Percentiles rank a stretch among this genome's conserved stretches.
Evolutionary conservation across 371 early-diverging fungal species (phyloP).

Genomic region (Apophysomyces ossiformis): DNA sequence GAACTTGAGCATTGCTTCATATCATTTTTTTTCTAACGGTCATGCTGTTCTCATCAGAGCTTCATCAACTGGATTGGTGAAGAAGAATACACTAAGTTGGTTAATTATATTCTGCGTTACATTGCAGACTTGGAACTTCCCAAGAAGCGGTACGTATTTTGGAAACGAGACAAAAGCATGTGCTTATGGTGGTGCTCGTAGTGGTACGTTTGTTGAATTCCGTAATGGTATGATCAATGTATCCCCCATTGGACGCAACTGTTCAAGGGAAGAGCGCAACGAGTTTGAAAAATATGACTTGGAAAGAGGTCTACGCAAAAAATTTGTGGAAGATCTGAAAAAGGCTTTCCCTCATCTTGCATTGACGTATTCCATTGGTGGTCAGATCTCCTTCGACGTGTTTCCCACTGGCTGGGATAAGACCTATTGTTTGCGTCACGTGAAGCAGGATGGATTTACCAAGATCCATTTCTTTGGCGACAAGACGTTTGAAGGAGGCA

Average conservation of each 20-base stretch:
- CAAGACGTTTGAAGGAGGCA: conserved; percentile 98
- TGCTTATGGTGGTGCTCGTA: conserved; percentile 23
- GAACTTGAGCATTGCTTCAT: neutral
- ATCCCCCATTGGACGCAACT: conserved; percentile 99
- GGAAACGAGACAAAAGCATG: neutral
- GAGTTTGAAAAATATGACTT: conserved; percentile 96
- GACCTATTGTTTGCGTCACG: conserved; percentile 97
- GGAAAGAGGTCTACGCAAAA: conserved; percentile 78
- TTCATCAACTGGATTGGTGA: conserved; percentile 97
- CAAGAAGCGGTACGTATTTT: conserved; percentile 79
- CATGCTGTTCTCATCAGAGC: conserved; percentile 58
- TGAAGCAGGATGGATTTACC: conserved; percentile 88
- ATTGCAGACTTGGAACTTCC: conserved; percentile 97
- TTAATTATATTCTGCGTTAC: conserved; percentile 92
- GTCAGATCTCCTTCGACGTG: conserved; percentile 99
- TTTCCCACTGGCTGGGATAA: conserved; percentile 99
- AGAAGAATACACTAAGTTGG: conserved; percentile 93
- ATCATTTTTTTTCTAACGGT: too few relatives aligned
- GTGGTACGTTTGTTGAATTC: conserved; percentile 99
- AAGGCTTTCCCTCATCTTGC: conserved; percentile 88
- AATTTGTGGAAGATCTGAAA: conserved; percentile 88
- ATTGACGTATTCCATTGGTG: conserved; percentile 98
- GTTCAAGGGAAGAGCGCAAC: conserved; percentile 91
- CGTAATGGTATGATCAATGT: conserved; percentile 99
- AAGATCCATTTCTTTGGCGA: conserved; percentile 99